Evolutionary conservation across 306 rosid genomes (phyloP).

Genomic region (Prunus mongolica): DNA sequence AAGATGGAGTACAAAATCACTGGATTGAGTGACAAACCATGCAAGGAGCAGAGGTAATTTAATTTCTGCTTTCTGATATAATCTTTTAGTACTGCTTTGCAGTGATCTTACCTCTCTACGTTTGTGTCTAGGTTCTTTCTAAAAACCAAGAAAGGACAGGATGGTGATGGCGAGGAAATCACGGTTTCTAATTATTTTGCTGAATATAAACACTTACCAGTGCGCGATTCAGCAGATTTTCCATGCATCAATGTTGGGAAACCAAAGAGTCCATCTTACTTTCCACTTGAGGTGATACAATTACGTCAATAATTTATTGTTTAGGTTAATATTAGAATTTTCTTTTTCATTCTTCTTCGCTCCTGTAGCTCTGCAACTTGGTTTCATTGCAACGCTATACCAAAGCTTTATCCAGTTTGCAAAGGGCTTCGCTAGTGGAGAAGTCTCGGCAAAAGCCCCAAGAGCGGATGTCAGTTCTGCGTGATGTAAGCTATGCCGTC

Average conservation of each 20-base stretch:
- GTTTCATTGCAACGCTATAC: slow-evolving; percentile 49
- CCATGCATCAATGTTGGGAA: slow-evolving; percentile 57
- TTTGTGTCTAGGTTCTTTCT: slow-evolving; percentile 6
- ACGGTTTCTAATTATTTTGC: slow-evolving; percentile 34
- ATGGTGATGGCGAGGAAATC: slow-evolving; percentile 34
- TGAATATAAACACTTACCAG: slow-evolving; percentile 8
- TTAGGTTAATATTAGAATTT: neutral
- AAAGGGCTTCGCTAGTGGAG: slow-evolving; percentile 42
- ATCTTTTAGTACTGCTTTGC: neutral
- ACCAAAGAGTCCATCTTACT: slow-evolving; percentile 35
- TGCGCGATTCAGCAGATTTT: slow-evolving; percentile 28
- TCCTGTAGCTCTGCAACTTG: slow-evolving; percentile 37
- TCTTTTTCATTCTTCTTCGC: neutral
- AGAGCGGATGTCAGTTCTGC: slow-evolving; percentile 27
- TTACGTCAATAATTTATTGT: neutral
- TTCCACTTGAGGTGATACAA: slow-evolving; percentile 38
- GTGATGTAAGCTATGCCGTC: slow-evolving; percentile 18
- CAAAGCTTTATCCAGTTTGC: slow-evolving; percentile 36
- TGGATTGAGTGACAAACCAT: slow-evolving; percentile 43
- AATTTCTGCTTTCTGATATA: neutral
- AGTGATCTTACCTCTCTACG: slow-evolving; percentile 7
- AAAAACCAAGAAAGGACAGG: slow-evolving; percentile 16
- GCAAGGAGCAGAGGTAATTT: slow-evolving; percentile 39
- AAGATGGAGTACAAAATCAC: slow-evolving; percentile 45
- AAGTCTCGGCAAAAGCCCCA: slow-evolving; percentile 40